phyloP scores from a whole-genome alignment of 306 rosid genomes.

The Gastrolobium villosum region DNA sequence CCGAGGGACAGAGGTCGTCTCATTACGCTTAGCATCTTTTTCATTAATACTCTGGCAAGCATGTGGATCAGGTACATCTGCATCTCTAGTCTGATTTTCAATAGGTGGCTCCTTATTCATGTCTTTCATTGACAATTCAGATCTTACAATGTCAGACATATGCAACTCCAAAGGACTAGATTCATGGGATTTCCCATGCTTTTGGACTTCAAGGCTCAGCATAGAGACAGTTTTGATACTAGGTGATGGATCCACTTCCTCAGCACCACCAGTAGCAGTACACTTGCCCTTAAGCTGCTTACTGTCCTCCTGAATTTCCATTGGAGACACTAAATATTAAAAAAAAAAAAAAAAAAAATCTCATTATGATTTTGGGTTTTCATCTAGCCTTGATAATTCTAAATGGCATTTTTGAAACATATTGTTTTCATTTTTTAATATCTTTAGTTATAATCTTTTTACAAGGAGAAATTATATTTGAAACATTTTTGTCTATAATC shows the following conservation, averaged over 20 bases:
- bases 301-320: conserved; percentile 44
- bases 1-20: conserved; percentile 28
- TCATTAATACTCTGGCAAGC: conserved; percentile 28
- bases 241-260: conserved; percentile 43
- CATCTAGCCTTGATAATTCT: too few species aligned
- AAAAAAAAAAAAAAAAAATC: too few species aligned
- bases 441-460: too few species aligned
- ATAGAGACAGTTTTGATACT: conserved; percentile 24
- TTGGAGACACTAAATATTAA: not conserved
- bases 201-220: conserved; percentile 51
- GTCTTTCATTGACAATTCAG: conserved; percentile 44
- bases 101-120: conserved; percentile 34
- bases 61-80: conserved; percentile 35
- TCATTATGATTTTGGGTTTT: too few species aligned
- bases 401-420: too few species aligned
- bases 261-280: conserved; percentile 45
- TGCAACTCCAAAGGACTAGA: conserved; percentile 56
- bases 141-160: conserved; percentile 46
- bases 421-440: too few species aligned
- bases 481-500: too few species aligned
- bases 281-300: conserved; percentile 46
- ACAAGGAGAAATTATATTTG: too few species aligned
- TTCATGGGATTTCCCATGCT: conserved; percentile 55
- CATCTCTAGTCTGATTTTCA: conserved; percentile 41
- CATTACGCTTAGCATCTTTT: conserved; percentile 32